Evolutionary conservation across 768 basidiomycete genomes (phyloP).

Genomic region (Tricholoma sp.): DNA sequence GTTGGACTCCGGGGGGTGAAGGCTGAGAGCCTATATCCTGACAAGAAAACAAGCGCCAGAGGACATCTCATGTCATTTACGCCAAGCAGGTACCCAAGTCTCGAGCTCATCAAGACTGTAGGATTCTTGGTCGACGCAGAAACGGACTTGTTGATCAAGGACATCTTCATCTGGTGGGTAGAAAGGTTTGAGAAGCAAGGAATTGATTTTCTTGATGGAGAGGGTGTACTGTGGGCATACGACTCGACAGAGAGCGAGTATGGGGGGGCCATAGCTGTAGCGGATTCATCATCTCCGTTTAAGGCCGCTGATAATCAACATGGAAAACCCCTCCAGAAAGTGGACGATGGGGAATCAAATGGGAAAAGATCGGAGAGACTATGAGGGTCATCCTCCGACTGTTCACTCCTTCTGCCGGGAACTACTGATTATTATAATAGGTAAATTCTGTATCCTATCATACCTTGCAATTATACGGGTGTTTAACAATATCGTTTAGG

Average conservation of each 20-base stretch:
- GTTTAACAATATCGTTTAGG: no score
- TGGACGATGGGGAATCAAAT: background rate
- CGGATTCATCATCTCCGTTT: background rate
- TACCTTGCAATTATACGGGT: background rate
- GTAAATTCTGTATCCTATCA: background rate
- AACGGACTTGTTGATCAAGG: constrained; percentile 36
- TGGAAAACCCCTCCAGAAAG: background rate
- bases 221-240: constrained; percentile 49
- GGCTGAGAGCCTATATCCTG: constrained; percentile 39
- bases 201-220: constrained; percentile 49
- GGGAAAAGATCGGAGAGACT: background rate
- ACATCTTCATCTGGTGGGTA: constrained; percentile 52
- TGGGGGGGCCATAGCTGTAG: background rate
- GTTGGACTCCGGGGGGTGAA: constrained; percentile 42
- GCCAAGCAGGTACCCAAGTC: constrained; percentile 35
- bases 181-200: constrained; percentile 45
- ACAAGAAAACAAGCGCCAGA: constrained; percentile 30
- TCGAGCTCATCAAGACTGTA: constrained; percentile 43
- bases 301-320: background rate
- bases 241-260: constrained; percentile 15
- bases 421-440: background rate
- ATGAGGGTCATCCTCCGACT: background rate
- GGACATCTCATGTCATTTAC: constrained; percentile 40
- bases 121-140: constrained; percentile 44
- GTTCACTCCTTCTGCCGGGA: background rate